Percentiles rank a stretch among this genome's conserved stretches.
These are phyloP conservation scores for Amanita subjunquillea DNA, from an alignment of 768 basidiomycete genomes.

Conservation along the genomic window DNA sequence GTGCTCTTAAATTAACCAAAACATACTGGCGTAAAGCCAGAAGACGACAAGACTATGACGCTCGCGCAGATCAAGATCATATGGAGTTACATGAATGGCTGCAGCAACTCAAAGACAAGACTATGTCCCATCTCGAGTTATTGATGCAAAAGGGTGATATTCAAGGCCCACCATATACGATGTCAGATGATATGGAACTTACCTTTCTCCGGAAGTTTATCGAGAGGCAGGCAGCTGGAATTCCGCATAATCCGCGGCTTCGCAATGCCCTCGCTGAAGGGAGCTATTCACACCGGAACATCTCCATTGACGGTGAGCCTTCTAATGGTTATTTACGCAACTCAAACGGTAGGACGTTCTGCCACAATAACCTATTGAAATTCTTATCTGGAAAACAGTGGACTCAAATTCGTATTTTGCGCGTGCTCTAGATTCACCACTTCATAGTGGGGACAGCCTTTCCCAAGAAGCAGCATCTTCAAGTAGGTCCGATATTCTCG, in stretches of 20 bases:
- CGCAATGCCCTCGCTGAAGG: conserved; percentile 38
- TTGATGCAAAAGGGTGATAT: conserved; percentile 87
- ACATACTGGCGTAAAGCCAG: conserved; percentile 81
- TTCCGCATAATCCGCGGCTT: conserved; percentile 73
- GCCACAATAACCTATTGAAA: not conserved
- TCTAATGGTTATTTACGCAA: conserved; percentile 29
- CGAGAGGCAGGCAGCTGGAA: conserved; percentile 64
- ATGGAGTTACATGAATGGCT: conserved; percentile 87
- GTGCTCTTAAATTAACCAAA: conserved; percentile 75
- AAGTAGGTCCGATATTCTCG: conserved; percentile 29
- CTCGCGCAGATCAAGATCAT: conserved; percentile 78
- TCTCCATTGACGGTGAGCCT: conserved; percentile 35
- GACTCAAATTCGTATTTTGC: conserved; percentile 26
- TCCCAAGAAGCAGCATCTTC: conserved; percentile 49
- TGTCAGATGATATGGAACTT: conserved; percentile 73
- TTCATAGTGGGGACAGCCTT: conserved; percentile 41
- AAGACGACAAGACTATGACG: conserved; percentile 76
- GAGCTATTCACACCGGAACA: conserved; percentile 29
- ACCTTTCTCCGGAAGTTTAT: conserved; percentile 75
- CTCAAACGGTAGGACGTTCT: conserved; percentile 18
- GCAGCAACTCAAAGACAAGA: conserved; percentile 81
- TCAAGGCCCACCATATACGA: conserved; percentile 70
- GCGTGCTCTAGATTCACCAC: conserved; percentile 41
- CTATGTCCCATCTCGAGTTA: conserved; percentile 79
- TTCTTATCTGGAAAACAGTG: conserved; percentile 22